Conservation (phyloP, 345 rosid species). For the Cardamine resedifolia region DNA sequence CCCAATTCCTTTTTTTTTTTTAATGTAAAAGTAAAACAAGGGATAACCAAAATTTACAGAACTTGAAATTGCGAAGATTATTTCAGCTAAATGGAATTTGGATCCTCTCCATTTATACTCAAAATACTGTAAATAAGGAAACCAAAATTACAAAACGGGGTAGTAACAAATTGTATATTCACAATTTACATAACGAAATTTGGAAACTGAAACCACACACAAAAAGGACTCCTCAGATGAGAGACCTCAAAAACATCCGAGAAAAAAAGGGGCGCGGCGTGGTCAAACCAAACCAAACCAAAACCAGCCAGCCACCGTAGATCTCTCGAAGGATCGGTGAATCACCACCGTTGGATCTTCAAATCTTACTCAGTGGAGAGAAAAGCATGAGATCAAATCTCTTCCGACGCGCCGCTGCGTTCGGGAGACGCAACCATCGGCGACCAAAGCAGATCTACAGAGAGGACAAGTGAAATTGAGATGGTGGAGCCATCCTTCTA, state of each 20-base stretch:
- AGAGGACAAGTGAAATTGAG: constrained; percentile 73
- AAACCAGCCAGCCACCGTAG: constrained; percentile 33
- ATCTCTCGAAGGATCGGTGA: not conserved
- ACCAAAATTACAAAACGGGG: not conserved
- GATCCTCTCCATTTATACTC: not conserved
- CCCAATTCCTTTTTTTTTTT: not conserved
- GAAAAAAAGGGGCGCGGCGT: constrained; percentile 36
- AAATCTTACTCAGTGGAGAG: constrained; percentile 33
- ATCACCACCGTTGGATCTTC: constrained; percentile 18
- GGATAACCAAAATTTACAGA: not conserved
- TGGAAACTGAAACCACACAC: not conserved
- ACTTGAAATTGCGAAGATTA: not conserved
- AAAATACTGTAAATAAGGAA: not conserved
- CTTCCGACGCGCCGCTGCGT: constrained; percentile 58
- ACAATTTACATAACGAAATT: constrained; percentile 6
- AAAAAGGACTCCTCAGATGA: not conserved
- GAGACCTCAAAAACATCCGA: constrained; percentile 21
- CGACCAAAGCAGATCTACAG: constrained; percentile 56
- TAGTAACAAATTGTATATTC: constrained; percentile 22
- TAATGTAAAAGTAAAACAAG: not conserved
- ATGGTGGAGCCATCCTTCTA: constrained; percentile 80
- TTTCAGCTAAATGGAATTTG: not conserved
- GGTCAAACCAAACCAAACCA: not conserved
- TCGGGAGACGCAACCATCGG: constrained; percentile 43
- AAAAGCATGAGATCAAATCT: constrained; percentile 52